Conservation (phyloP, 345 rosid genomes). For the Populus euphratica region DNA sequence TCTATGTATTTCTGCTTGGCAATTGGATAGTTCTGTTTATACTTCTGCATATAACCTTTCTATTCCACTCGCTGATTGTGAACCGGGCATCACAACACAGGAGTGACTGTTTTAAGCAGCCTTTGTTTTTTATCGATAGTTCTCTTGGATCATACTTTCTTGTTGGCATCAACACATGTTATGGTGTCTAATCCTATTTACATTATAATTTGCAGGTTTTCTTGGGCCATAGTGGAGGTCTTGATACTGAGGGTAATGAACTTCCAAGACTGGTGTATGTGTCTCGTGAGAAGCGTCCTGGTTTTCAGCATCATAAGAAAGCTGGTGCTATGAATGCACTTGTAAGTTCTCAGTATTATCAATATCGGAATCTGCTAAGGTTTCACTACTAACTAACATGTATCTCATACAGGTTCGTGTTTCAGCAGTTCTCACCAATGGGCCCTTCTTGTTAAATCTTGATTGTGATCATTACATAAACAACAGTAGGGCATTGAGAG, state of each 20-base stretch:
- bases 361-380: not conserved
- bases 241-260: constrained; percentile 35
- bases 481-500: constrained; percentile 34
- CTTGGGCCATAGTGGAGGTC: constrained; percentile 35
- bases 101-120: not conserved
- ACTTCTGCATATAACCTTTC: not conserved
- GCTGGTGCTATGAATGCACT: constrained; percentile 39
- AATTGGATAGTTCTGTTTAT: not conserved
- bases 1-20: not conserved
- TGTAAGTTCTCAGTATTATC: constrained; percentile 22
- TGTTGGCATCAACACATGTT: not conserved
- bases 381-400: not conserved
- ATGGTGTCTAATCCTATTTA: not conserved
- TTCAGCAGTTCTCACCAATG: constrained; percentile 36
- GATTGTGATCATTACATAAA: constrained; percentile 39
- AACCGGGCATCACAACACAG: not conserved
- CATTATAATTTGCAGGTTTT: constrained; percentile 23
- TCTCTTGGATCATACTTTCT: not conserved
- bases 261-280: constrained; percentile 36
- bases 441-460: constrained; percentile 34
- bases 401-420: constrained; percentile 25
- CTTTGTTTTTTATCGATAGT: not conserved
- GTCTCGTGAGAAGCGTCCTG: constrained; percentile 35
- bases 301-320: constrained; percentile 37
- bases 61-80: not conserved